Conservation (phyloP, 2,329 filamentous ascomycete species). For the Monosporascus sp. region DNA sequence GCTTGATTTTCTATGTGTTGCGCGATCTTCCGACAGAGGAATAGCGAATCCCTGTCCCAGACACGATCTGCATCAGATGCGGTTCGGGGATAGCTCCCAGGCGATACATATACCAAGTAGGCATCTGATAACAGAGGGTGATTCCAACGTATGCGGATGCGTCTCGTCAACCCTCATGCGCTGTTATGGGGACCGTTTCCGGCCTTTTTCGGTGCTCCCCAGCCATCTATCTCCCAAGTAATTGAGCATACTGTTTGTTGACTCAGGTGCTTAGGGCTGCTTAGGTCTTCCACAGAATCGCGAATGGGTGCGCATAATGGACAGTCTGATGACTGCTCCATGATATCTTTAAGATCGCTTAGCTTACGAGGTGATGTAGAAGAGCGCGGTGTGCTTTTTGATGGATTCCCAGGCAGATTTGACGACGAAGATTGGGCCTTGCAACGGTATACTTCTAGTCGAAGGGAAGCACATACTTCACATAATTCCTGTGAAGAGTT, state of each 20-base stretch:
- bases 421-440: not conserved
- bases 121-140: not conserved
- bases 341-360: not conserved
- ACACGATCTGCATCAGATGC: not conserved
- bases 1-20: not conserved
- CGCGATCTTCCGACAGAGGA: not conserved
- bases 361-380: not conserved
- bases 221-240: not conserved
- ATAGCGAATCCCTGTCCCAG: not conserved
- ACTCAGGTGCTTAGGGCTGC: not conserved
- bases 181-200: not conserved
- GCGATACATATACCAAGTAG: not conserved
- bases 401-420: not conserved
- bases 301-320: not conserved
- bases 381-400: not conserved
- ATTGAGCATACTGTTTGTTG: not conserved
- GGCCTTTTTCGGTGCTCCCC: not conserved
- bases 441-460: not conserved
- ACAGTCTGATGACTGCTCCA: not conserved
- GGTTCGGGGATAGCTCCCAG: not conserved
- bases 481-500: not conserved
- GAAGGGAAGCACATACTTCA: not conserved
- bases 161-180: not conserved
- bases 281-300: not conserved
- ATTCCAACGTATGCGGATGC: not conserved